A percentile compares a stretch with the other conserved stretches of the same genome.
phyloP scores from a whole-genome alignment of 1,284 basidiomycete species.

The Naganishia albida region DNA sequence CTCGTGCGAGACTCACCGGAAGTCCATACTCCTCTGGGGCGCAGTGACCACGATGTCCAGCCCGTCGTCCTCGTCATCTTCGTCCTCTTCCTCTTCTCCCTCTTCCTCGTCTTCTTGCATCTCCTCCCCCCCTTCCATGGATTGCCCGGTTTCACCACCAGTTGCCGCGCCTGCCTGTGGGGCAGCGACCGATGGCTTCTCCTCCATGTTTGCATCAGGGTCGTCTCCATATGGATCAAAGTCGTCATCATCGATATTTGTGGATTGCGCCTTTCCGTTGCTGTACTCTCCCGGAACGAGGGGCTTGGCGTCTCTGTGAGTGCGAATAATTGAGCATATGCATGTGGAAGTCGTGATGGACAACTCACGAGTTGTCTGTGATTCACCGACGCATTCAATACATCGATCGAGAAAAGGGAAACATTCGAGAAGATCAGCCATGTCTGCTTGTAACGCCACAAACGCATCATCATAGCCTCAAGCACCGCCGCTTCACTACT shows the following conservation, averaged over 20 bases:
- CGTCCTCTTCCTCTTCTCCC: conserved; percentile 42
- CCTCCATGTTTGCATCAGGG: conserved; percentile 38
- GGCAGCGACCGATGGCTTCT: conserved; percentile 31
- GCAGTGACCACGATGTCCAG: conserved; percentile 50
- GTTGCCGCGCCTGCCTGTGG: not conserved
- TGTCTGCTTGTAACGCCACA: not conserved
- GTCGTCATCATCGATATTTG: conserved; percentile 5
- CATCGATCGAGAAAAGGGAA: not conserved
- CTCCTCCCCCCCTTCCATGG: conserved; percentile 27
- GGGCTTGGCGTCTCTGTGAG: not conserved
- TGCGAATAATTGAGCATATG: not conserved
- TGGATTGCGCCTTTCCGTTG: conserved; percentile 6
- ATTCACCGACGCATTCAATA: not conserved
- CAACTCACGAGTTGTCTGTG: conserved; percentile 21
- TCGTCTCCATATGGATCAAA: conserved; percentile 11
- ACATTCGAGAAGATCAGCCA: not conserved
- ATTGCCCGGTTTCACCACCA: conserved; percentile 2
- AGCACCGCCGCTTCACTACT: not conserved
- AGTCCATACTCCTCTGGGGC: conserved; percentile 44
- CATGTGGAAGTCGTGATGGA: not conserved
- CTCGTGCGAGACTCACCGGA: conserved; percentile 41
- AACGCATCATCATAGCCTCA: not conserved
- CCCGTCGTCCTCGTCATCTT: conserved; percentile 52
- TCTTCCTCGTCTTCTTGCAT: conserved; percentile 44
- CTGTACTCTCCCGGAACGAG: conserved; percentile 14